These are phyloP conservation scores for Coemansia sp. DNA, from an alignment of 192 early-diverging fungal genomes.

Conservation along the genomic window DNA sequence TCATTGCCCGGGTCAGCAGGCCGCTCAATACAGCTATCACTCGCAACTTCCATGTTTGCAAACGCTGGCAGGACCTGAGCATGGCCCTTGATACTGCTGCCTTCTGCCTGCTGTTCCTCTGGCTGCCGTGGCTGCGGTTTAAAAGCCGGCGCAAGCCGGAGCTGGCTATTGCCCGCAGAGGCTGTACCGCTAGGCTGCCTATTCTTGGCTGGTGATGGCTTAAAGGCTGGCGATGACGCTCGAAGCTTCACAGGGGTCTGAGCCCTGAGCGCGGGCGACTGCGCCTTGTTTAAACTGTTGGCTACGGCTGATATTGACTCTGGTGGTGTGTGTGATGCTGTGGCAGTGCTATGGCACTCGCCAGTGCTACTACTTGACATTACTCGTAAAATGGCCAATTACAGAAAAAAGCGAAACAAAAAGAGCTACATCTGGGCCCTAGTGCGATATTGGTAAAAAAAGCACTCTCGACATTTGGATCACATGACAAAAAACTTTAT, in stretches of 20 bases:
- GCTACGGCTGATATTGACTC: not conserved
- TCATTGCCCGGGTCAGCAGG: not conserved
- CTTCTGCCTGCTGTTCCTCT: not conserved
- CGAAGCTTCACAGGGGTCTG: slow-evolving; percentile 22
- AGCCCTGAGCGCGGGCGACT: slow-evolving; percentile 4
- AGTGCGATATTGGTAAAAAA: no score
- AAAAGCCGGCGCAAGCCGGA: slow-evolving; percentile 35
- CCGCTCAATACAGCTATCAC: not conserved
- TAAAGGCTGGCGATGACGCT: slow-evolving; percentile 49
- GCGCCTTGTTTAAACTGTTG: not conserved
- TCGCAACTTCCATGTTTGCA: not conserved
- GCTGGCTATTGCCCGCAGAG: not conserved
- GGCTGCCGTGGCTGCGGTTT: slow-evolving; percentile 7
- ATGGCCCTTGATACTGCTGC: not conserved
- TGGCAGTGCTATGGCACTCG: not conserved
- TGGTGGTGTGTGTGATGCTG: not conserved
- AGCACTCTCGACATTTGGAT: not conserved
- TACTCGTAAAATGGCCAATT: not conserved
- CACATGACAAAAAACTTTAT: not conserved
- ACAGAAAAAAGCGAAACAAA: not conserved
- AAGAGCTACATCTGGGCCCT: not conserved
- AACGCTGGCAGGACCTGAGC: not conserved
- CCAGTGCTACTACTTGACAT: not conserved
- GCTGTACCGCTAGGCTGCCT: not conserved
- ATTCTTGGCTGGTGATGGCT: slow-evolving; percentile 22